phyloP scores from a whole-genome alignment of 1,139 yeast genomes.

The Kluyveromyces sp. region DNA sequence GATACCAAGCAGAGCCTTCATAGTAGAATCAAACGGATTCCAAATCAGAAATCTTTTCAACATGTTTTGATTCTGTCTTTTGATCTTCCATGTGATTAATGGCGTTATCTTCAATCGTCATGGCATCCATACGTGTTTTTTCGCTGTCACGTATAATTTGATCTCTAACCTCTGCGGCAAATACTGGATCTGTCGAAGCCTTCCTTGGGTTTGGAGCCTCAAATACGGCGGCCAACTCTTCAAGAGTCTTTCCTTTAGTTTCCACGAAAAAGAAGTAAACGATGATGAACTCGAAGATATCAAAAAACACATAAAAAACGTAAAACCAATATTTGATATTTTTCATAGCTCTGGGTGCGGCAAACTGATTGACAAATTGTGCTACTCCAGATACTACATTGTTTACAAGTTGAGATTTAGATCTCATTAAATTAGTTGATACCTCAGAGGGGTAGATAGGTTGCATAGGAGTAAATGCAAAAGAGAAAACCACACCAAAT shows the following conservation, averaged over 20 bases:
- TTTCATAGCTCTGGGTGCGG: conserved; percentile 1
- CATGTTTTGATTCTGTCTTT: too few species aligned
- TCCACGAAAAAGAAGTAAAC: conserved; percentile 57
- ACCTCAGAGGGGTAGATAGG: conserved; percentile 1
- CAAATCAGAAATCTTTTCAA: too few species aligned
- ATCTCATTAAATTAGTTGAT: neutral
- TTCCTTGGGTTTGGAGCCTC: conserved; percentile 5
- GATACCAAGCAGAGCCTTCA: too few species aligned
- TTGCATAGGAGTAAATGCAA: conserved; percentile 3
- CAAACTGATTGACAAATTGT: conserved; percentile 1
- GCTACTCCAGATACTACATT: neutral
- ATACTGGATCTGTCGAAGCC: neutral
- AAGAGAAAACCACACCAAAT: conserved; percentile 1
- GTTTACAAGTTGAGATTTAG: neutral
- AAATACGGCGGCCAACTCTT: conserved; percentile 33
- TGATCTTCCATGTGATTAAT: too few species aligned
- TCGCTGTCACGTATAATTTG: neutral
- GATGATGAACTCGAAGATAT: conserved; percentile 3
- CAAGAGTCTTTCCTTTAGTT: conserved; percentile 59
- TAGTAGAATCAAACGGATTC: too few species aligned
- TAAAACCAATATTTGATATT: conserved; percentile 3
- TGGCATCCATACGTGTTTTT: neutral
- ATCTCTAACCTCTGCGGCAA: neutral
- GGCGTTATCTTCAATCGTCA: too few species aligned
- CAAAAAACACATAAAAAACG: conserved; percentile 2